A percentile compares a stretch with the other conserved stretches of the same genome.
Conservation (phyloP, 176 grass and related monocot genomes). For the Avena insularis region DNA sequence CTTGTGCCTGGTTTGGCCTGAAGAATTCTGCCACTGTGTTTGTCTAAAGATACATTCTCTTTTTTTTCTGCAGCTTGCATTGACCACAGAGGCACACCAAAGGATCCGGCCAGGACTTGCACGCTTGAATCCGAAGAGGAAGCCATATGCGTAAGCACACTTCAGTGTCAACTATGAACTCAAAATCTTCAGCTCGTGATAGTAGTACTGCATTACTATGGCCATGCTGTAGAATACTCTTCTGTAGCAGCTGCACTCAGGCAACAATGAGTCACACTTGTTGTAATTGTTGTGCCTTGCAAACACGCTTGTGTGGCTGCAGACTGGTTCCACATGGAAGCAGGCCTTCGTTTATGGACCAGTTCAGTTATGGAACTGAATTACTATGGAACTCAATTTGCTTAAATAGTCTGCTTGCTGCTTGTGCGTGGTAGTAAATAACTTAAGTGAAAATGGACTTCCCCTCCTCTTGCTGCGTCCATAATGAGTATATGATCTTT, state of each 20-base stretch:
- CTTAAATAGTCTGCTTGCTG: background rate
- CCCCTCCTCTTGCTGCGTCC: background rate
- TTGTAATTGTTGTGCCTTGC: background rate
- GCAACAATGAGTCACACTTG: background rate
- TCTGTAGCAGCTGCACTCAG: background rate
- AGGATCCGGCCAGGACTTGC: constrained; percentile 90
- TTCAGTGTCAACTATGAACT: background rate
- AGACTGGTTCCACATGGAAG: background rate
- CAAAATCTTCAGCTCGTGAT: background rate
- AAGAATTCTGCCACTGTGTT: background rate
- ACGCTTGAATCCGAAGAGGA: constrained; percentile 76
- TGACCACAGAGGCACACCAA: constrained; percentile 91
- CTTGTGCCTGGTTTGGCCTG: background rate
- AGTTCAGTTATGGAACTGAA: background rate
- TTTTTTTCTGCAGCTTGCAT: constrained; percentile 57
- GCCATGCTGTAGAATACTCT: background rate
- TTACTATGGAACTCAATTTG: background rate
- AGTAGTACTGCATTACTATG: background rate
- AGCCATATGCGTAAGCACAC: constrained; percentile 70
- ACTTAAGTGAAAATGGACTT: background rate
- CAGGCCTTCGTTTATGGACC: background rate
- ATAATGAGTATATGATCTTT: background rate
- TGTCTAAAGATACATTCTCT: background rate
- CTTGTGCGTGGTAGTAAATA: background rate
- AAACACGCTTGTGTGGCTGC: background rate